phyloP scores from a whole-genome alignment of 2,329 filamentous ascomycete species.

The Fusarium torulosum region DNA sequence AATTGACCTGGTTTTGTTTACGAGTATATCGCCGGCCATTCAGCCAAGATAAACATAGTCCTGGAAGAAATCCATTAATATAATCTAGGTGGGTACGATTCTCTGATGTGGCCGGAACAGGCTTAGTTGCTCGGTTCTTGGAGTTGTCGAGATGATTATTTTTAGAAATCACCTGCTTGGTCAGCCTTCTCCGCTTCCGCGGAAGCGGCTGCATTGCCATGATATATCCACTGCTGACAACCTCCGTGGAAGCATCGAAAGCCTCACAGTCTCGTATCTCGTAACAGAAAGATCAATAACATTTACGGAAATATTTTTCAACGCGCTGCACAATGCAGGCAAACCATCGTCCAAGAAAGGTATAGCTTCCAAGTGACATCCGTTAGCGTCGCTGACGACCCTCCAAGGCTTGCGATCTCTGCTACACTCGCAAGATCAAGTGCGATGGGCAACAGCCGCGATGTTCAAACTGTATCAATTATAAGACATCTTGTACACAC shows the following conservation, averaged over 20 bases:
- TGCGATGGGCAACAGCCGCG: conserved; percentile 12
- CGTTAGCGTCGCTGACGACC: not conserved
- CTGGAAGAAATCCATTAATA: no score
- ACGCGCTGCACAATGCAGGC: conserved; percentile 1
- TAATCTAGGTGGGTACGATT: no score
- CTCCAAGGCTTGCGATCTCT: conserved; percentile 12
- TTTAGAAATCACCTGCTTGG: conserved; percentile 1
- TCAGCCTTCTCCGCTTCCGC: conserved; percentile 19
- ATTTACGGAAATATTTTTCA: not conserved
- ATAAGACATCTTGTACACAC: conserved; percentile 3
- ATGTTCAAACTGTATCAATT: conserved; percentile 17
- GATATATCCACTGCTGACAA: not conserved
- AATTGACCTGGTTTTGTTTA: no score
- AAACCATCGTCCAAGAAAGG: conserved; percentile 1
- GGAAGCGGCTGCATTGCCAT: conserved; percentile 5
- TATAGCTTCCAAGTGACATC: not conserved
- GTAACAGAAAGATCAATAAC: not conserved
- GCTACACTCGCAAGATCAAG: conserved; percentile 23
- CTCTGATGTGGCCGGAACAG: not conserved
- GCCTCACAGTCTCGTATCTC: not conserved
- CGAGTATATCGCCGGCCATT: no score
- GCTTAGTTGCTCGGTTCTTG: not conserved
- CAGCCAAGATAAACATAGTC: no score
- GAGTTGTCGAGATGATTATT: not conserved
- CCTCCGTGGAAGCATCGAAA: not conserved